These are phyloP conservation scores for Boletus barrowsii DNA, from an alignment of 768 basidiomycete genomes.

Conservation along the genomic window DNA sequence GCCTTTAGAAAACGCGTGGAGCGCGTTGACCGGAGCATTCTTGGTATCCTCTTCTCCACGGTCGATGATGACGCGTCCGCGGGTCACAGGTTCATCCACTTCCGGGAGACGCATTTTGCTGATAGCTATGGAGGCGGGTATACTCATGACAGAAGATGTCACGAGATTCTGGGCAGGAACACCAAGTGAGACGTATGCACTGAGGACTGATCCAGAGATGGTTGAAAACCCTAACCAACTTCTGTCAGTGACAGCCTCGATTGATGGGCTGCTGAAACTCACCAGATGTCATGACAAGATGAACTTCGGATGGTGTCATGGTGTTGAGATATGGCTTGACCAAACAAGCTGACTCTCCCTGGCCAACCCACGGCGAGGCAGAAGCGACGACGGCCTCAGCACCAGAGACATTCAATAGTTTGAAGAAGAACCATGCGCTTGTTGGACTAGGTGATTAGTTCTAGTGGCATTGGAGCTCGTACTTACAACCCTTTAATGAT, in stretches of 20 bases:
- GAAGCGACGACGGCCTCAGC: constrained; percentile 93
- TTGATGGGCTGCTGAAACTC: constrained; percentile 8
- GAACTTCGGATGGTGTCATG: constrained; percentile 86
- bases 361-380: constrained; percentile 91
- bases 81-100: constrained; percentile 80
- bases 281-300: constrained; percentile 85
- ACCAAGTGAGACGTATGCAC: constrained; percentile 77
- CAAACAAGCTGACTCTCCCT: constrained; percentile 85
- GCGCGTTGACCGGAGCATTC: constrained; percentile 64
- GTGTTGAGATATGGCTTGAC: constrained; percentile 80
- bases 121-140: constrained; percentile 91
- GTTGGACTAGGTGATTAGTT: neutral
- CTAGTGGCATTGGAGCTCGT: neutral
- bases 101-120: constrained; percentile 87
- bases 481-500: constrained; percentile 78
- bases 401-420: constrained; percentile 87
- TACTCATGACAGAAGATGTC: constrained; percentile 92
- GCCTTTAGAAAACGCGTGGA: constrained; percentile 87
- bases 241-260: constrained; percentile 2
- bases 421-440: constrained; percentile 93
- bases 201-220: constrained; percentile 86
- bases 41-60: constrained; percentile 61
- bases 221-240: constrained; percentile 66
- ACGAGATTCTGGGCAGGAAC: constrained; percentile 78
- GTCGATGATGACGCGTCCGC: constrained; percentile 76